Evolutionary conservation across 208 protist genomes (phyloP).

Genomic region (Endotrypanum monterogeii): DNA sequence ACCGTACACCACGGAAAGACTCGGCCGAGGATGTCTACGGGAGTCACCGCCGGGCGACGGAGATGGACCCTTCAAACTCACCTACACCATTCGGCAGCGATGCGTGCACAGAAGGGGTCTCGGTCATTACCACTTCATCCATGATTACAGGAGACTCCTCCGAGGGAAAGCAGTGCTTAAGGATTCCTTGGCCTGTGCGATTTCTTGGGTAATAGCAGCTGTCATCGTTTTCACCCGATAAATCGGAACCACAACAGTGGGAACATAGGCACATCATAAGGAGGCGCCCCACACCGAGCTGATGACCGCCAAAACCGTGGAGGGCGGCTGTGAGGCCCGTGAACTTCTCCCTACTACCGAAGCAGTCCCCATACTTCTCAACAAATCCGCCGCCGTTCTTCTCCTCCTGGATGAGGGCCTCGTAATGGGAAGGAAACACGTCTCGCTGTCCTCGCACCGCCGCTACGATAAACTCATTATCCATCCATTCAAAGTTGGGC

Average conservation of each 20-base stretch:
- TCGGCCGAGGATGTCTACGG: not conserved
- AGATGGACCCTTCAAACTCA: conserved; percentile 23
- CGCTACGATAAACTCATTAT: conserved; percentile 87
- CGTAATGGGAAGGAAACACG: conserved; percentile 53
- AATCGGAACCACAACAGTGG: conserved; percentile 16
- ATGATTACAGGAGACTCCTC: conserved; percentile 23
- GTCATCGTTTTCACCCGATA: conserved; percentile 22
- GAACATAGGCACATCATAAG: conserved; percentile 31
- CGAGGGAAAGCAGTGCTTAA: conserved; percentile 15
- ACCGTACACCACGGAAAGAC: too few relatives aligned
- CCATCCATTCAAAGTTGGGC: conserved; percentile 63
- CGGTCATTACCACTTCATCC: conserved; percentile 9
- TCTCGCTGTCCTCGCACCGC: conserved; percentile 56
- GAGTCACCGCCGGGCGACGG: not conserved
- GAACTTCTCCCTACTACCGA: conserved; percentile 67
- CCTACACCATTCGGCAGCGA: not conserved
- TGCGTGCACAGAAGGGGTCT: conserved; percentile 1
- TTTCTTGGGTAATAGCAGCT: conserved; percentile 15
- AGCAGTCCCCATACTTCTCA: conserved; percentile 58
- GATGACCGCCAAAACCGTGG: conserved; percentile 72
- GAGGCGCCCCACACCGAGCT: conserved; percentile 36
- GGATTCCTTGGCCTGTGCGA: conserved; percentile 20
- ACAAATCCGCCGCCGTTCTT: conserved; percentile 64
- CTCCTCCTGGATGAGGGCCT: conserved; percentile 58
- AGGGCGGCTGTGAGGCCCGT: conserved; percentile 62